phyloP scores from a whole-genome alignment of 1,284 basidiomycete genomes.

The Pascua sp. region DNA sequence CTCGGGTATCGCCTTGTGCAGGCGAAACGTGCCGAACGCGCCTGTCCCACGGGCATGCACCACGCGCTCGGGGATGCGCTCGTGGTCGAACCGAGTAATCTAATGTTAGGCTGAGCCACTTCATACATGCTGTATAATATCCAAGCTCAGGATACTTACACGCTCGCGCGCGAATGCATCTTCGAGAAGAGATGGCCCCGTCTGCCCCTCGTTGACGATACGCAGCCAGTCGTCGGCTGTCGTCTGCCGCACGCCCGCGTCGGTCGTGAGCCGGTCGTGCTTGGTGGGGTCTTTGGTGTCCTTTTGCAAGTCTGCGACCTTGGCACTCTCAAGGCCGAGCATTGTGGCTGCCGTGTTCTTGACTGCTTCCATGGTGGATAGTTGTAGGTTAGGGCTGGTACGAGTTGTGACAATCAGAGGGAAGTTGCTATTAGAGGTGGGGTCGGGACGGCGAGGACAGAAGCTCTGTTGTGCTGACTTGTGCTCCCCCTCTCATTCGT shows the following conservation, averaged over 20 bases:
- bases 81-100: constrained; percentile 73
- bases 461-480: too few species aligned
- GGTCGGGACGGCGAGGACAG: too few species aligned
- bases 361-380: not conserved
- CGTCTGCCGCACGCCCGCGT: constrained; percentile 2
- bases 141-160: constrained; percentile 30
- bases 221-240: constrained; percentile 1
- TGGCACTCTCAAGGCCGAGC: not conserved
- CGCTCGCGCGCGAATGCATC: constrained; percentile 29
- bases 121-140: too few species aligned
- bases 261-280: constrained; percentile 1
- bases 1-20: constrained; percentile 57
- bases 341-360: not conserved
- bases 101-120: constrained; percentile 29
- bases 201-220: not conserved
- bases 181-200: constrained; percentile 4
- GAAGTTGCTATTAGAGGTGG: too few species aligned
- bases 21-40: constrained; percentile 74
- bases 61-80: constrained; percentile 71
- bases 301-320: not conserved
- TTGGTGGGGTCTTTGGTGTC: not conserved
- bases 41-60: constrained; percentile 73
- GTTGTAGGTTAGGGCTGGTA: not conserved
- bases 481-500: too few species aligned
- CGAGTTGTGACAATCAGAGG: too few species aligned